These are phyloP conservation scores for Bryoerythrophyllum caledonicum DNA, from an alignment of 225 moss, liverwort and hornwort genomes.

Conservation along the genomic window DNA sequence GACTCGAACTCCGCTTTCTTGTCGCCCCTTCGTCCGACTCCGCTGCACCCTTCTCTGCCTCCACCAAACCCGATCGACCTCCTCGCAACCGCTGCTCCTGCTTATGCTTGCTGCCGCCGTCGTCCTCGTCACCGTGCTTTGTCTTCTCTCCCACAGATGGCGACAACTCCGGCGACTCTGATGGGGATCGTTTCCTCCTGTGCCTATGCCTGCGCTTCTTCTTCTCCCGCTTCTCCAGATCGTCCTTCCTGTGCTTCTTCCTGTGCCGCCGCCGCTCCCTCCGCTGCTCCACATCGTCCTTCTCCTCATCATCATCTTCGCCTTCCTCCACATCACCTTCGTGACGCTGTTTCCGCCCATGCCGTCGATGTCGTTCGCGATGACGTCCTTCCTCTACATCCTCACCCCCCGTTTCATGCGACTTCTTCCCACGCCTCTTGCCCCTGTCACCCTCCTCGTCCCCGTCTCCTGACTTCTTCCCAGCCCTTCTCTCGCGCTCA, in stretches of 20 bases:
- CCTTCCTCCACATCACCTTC: constrained; percentile 43
- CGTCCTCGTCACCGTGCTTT: constrained; percentile 36
- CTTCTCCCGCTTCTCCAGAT: constrained; percentile 72
- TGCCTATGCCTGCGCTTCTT: constrained; percentile 72
- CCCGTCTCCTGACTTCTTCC: constrained; percentile 40
- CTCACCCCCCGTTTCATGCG: constrained; percentile 38
- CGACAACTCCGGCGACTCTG: constrained; percentile 42
- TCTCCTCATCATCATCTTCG: constrained; percentile 61
- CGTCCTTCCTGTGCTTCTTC: constrained; percentile 76
- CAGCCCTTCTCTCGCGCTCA: constrained; percentile 31
- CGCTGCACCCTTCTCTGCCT: constrained; percentile 39
- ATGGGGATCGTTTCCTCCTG: constrained; percentile 44
- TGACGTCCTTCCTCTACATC: constrained; percentile 48
- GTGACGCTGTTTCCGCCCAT: constrained; percentile 38
- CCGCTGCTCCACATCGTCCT: constrained; percentile 59
- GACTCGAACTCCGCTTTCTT: constrained; percentile 65
- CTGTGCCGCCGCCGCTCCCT: constrained; percentile 79
- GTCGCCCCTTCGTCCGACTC: constrained; percentile 44
- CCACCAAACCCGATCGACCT: constrained; percentile 50
- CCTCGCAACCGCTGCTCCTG: constrained; percentile 54
- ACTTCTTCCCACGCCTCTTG: constrained; percentile 42
- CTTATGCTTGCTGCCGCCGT: constrained; percentile 46
- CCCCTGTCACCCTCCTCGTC: constrained; percentile 37
- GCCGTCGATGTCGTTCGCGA: constrained; percentile 47
- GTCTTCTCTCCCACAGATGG: constrained; percentile 42